phyloP scores from a whole-genome alignment of 108 stramenopile genomes.

The Nannochloropsis oceanica region DNA sequence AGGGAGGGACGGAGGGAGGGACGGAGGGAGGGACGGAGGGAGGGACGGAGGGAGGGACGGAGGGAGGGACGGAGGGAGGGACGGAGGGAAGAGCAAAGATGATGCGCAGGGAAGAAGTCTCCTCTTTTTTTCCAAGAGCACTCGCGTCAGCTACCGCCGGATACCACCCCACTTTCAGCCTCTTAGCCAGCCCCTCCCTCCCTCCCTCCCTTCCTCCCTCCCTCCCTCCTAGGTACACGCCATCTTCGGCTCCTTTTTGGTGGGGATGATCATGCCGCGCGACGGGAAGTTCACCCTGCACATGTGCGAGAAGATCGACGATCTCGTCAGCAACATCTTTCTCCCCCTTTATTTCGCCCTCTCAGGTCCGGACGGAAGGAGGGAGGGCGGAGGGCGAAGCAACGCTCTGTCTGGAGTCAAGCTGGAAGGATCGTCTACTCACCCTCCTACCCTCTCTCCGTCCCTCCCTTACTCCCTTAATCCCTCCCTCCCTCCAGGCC shows the following conservation, averaged over 20 bases:
- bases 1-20: neutral
- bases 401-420: neutral
- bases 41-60: too few relatives aligned
- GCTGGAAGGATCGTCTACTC: neutral
- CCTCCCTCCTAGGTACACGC: slow-evolving; percentile 2
- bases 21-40: neutral
- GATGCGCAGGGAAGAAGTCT: too few relatives aligned
- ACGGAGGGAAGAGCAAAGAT: neutral
- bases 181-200: neutral
- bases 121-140: too few relatives aligned
- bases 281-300: neutral
- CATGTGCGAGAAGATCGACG: slow-evolving; percentile 8
- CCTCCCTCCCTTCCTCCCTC: neutral
- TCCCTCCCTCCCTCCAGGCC: neutral
- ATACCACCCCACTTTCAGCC: neutral
- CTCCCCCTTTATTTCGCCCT: slow-evolving; percentile 15
- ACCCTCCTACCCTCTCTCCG: neutral
- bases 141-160: too few relatives aligned
- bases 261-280: slow-evolving; percentile 15
- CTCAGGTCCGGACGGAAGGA: neutral
- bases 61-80: neutral
- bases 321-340: neutral
- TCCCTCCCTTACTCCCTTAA: neutral
- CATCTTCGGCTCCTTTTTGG: slow-evolving; percentile 17
- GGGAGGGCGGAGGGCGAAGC: neutral